These are phyloP conservation scores for Leishmania tarentolae DNA, from an alignment of 208 protist genomes.

Conservation along the genomic window DNA sequence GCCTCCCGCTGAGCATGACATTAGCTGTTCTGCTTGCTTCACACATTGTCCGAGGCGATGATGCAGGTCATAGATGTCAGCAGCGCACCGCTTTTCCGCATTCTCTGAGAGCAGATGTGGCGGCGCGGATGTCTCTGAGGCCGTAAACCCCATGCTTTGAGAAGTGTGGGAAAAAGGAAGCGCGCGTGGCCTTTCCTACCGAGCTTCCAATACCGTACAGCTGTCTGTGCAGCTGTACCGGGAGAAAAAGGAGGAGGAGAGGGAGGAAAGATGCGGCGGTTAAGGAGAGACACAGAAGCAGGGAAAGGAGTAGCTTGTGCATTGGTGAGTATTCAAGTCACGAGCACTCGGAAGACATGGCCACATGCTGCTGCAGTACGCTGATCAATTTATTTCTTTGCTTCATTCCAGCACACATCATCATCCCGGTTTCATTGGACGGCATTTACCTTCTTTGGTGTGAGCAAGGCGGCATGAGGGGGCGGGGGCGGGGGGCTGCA, in stretches of 20 bases:
- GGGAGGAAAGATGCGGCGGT: neutral
- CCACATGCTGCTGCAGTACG: neutral
- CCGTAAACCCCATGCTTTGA: neutral
- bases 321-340: neutral
- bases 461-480: neutral
- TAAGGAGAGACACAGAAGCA: neutral
- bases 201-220: neutral
- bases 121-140: neutral
- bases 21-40: neutral
- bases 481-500: neutral
- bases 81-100: conserved; percentile 12
- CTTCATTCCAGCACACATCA: neutral
- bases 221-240: neutral
- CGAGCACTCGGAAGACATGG: neutral
- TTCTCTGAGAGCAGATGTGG: neutral
- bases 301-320: neutral
- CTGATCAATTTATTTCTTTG: neutral
- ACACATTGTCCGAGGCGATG: conserved; percentile 14
- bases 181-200: neutral
- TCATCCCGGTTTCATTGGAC: neutral
- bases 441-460: neutral
- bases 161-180: neutral
- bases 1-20: neutral
- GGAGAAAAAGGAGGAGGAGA: neutral
- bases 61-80: conserved; percentile 20